Evolutionary conservation across 2,329 filamentous ascomycete genomes (phyloP).

Genomic region (Aplosporella prunicola): DNA sequence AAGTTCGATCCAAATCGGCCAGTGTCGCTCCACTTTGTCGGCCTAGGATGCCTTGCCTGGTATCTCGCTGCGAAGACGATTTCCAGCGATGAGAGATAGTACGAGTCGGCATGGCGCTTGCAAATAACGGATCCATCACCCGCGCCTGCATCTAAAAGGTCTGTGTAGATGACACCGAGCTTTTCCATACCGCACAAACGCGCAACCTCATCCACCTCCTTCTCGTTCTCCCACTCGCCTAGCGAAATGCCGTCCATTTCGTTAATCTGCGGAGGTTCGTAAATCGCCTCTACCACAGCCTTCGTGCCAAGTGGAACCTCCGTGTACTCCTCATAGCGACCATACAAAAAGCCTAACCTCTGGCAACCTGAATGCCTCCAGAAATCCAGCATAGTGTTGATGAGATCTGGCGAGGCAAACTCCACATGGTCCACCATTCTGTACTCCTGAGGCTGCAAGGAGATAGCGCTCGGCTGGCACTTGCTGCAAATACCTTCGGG

Average conservation of each 20-base stretch:
- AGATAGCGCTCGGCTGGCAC: slow-evolving; percentile 95
- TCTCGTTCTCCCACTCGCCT: slow-evolving; percentile 75
- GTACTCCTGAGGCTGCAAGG: slow-evolving; percentile 83
- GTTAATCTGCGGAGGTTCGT: slow-evolving; percentile 84
- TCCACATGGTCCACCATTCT: slow-evolving; percentile 98
- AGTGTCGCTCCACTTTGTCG: slow-evolving; percentile 94
- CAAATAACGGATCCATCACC: slow-evolving; percentile 83
- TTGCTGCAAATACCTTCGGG: slow-evolving; percentile 97
- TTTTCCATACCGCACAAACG: slow-evolving; percentile 75
- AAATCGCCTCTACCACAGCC: slow-evolving; percentile 92
- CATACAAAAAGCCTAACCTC: slow-evolving; percentile 82
- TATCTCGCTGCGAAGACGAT: slow-evolving; percentile 80
- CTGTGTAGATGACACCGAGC: slow-evolving; percentile 90
- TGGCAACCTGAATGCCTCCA: slow-evolving; percentile 83
- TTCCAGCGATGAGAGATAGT: slow-evolving; percentile 86
- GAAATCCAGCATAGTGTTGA: slow-evolving; percentile 83
- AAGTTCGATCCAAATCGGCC: slow-evolving; percentile 93
- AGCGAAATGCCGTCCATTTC: slow-evolving; percentile 83
- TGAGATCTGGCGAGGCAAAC: slow-evolving; percentile 73
- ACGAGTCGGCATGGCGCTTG: slow-evolving; percentile 92
- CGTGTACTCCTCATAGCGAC: slow-evolving; percentile 79
- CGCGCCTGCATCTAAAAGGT: slow-evolving; percentile 71
- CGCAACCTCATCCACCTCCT: slow-evolving; percentile 71
- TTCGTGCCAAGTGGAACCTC: slow-evolving; percentile 92
- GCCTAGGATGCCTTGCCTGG: slow-evolving; percentile 79